Conservation (phyloP, 2,329 filamentous ascomycete species). For the Aureobasidium sp. region DNA sequence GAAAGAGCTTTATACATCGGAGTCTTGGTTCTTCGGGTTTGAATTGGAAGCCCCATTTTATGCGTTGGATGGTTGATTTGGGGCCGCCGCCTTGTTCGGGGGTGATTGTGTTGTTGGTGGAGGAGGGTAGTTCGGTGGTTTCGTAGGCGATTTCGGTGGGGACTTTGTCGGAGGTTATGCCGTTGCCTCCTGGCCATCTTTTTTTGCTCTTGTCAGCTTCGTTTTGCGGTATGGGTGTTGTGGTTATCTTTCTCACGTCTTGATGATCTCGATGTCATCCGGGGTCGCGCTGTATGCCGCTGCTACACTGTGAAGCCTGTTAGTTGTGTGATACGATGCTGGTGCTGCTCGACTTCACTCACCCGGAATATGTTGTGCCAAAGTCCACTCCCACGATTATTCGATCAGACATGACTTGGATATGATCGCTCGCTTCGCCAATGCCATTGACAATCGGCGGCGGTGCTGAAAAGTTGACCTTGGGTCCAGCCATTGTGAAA, state of each 20-base stretch:
- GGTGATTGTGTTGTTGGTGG: neutral
- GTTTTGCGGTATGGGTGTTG: too few species aligned
- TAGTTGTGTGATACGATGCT: neutral
- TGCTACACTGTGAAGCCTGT: slow-evolving; percentile 46
- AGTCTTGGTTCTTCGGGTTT: slow-evolving; percentile 67
- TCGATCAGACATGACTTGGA: neutral
- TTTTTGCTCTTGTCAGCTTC: neutral
- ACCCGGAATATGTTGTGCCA: slow-evolving; percentile 61
- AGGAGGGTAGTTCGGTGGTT: neutral
- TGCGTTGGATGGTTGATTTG: slow-evolving; percentile 17
- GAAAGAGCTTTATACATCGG: slow-evolving; percentile 76
- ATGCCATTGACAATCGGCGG: neutral
- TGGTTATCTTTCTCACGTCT: slow-evolving; percentile 36
- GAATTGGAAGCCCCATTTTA: slow-evolving; percentile 79
- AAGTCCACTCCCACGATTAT: slow-evolving; percentile 67
- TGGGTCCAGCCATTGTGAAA: neutral
- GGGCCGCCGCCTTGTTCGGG: slow-evolving; percentile 12
- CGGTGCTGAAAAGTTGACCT: neutral
- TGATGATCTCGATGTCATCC: slow-evolving; percentile 77
- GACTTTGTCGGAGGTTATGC: slow-evolving; percentile 80
- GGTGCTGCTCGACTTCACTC: neutral
- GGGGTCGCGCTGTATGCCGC: slow-evolving; percentile 54
- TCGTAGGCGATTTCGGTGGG: slow-evolving; percentile 65
- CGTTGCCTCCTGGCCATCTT: slow-evolving; percentile 70
- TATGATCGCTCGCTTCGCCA: neutral